phyloP scores from a whole-genome alignment of 2,329 filamentous ascomycete genomes.

The Phialophora macrospora region DNA sequence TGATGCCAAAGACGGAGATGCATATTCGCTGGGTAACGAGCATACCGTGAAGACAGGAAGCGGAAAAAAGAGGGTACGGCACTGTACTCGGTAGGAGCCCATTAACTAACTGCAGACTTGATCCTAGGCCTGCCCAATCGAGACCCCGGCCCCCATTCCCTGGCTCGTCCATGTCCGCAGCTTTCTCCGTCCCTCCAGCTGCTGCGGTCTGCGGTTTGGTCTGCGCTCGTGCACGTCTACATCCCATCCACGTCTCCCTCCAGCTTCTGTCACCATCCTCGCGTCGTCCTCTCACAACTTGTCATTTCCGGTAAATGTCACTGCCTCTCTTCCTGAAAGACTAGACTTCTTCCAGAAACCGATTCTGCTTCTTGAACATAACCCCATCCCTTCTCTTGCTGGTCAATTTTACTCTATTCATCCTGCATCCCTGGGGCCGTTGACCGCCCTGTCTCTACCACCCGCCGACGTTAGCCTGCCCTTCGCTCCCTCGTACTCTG shows the following conservation, averaged over 20 bases:
- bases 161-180: slow-evolving; percentile 1
- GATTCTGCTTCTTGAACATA: slow-evolving; percentile 28
- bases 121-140: not conserved
- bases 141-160: slow-evolving; percentile 15
- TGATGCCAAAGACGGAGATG: not conserved
- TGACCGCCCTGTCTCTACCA: slow-evolving; percentile 26
- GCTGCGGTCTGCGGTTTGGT: slow-evolving; percentile 1
- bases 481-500: slow-evolving; percentile 23
- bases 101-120: not conserved
- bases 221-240: slow-evolving; percentile 9
- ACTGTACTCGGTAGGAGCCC: no score
- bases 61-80: not conserved
- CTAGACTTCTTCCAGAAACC: slow-evolving; percentile 22
- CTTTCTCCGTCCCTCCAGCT: slow-evolving; percentile 11
- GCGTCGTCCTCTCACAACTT: slow-evolving; percentile 16
- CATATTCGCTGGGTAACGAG: not conserved
- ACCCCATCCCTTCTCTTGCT: slow-evolving; percentile 29
- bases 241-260: slow-evolving; percentile 15
- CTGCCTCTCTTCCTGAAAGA: slow-evolving; percentile 26
- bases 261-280: slow-evolving; percentile 18
- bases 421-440: slow-evolving; percentile 24
- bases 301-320: slow-evolving; percentile 37
- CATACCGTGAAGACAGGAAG: not conserved
- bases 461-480: slow-evolving; percentile 17
- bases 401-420: slow-evolving; percentile 30